Evolutionary conservation across 768 basidiomycete species (phyloP), one percentile per base, ranked within the genome.

Genomic region (Podaxis mareebaensis): DNA sequence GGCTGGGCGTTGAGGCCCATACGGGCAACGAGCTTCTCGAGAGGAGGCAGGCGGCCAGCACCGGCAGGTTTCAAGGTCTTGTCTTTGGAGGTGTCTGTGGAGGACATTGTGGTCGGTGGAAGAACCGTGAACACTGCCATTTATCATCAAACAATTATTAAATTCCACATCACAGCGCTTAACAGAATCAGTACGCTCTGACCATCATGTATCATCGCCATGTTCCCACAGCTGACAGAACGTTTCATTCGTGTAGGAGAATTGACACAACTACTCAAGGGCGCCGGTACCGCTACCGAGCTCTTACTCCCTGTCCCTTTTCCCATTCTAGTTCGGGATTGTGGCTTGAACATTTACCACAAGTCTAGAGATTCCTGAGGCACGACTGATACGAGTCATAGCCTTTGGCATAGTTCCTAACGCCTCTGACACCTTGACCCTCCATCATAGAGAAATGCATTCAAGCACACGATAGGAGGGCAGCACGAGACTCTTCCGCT

Each of bases 11-110:
- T 85, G 56, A 81, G 76, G 68, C 80, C 85, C 72, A 92, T 90
- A 54, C 90, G 86, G 4, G 91, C 91, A 2, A 90, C 92, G 60
- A 93, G 86, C 74, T 92, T 90, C 76, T 91, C 90, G 13, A 93
- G 81, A 6, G 92, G 92, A 0, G 91, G 91, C 17, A 87, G 78
- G 24, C 90, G 85, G 5, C 64, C 70, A 52, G 75, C 68, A 22
- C 67, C 57, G 2, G 63, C 42, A 60, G 71, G 69, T 67, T 71
- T 72, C 2, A 67, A 38, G 28, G 64, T 2, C 13, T 38, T 54
- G 30, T 63, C 61, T 20, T 53, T 59, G n/a, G 66, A 36, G n/a
- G 61, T 33, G 42, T 56, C 66, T 22, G 60, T 63, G 17, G 67
- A 64, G 66, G 55, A 53, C 66, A 64, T 67, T 24, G 63, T 64